Evolutionary conservation across 768 basidiomycete genomes (phyloP), one percentile per base, ranked within the genome.

Genomic region (Tylopilus vinaceipallidus): DNA sequence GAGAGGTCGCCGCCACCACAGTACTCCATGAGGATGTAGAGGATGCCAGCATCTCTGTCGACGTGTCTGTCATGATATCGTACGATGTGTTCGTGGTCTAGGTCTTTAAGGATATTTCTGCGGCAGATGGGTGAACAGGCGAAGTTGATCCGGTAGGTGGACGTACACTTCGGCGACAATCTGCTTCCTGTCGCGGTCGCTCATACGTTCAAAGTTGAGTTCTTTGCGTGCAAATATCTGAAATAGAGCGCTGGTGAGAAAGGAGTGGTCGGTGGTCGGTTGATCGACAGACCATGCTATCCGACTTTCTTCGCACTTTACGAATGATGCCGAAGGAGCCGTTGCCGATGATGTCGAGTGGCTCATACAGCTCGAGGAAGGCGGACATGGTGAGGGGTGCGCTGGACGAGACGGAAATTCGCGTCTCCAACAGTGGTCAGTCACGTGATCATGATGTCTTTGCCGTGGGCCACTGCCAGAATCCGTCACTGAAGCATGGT

Each of bases 11-110:
- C 97, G 19, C 94, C 95, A 5, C 92, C 94, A 63, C 97, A 99
- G 67, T 92, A 98, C 73, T 99, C 97, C 97, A 98, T 99, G 57
- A 98, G 77, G 54, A 99, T 98, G 68, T 98, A 98, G 37, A 98
- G 81, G 49, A 94, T 89, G 19, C 92, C 92, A 33, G 81, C 79
- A 43, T 94, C 90, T 54, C 88, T 78, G 74, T 99, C 97, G 50
- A 98, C 91, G 63, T 88, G 77, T 53, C 93, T 80, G 75, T 97
- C 93, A 59, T 91, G 85, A 69, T 95, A 95, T 59, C 90, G 90
- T 53, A 99, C 97, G 55, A 98, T 98, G 70, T 98, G 88, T 65
- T 91, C 89, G 70, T 98, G 92, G 59, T 92, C 81, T 16, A 98
- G 78, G 63, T 95, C 92, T 72, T 97, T 97, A 45, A 99, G 81